Percentiles rank a stretch among this genome's conserved stretches.
Evolutionary conservation across 192 early-diverging fungal species (phyloP).

Genomic region (Podila verticillata): DNA sequence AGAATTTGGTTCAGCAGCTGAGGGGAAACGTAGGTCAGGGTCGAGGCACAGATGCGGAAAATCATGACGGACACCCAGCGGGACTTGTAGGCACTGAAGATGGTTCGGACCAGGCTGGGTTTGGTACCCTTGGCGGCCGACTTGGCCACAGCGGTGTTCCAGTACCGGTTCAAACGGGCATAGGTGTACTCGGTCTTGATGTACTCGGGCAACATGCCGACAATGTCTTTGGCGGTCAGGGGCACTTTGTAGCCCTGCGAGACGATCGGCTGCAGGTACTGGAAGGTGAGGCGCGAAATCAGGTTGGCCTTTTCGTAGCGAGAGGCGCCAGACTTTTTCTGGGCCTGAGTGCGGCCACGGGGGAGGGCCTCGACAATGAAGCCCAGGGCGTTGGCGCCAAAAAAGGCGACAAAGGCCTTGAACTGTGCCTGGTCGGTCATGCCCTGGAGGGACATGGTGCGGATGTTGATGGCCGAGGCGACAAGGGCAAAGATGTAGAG

Average conservation of each 20-base stretch:
- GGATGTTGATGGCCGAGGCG: slow-evolving; percentile 40
- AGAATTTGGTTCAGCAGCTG: slow-evolving; percentile 37
- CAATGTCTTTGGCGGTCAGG: slow-evolving; percentile 30
- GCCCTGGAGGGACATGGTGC: slow-evolving; percentile 27
- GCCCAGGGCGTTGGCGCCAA: slow-evolving; percentile 20
- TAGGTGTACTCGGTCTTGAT: slow-evolving; percentile 27
- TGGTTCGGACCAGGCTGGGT: slow-evolving; percentile 23
- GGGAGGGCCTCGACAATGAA: slow-evolving; percentile 44
- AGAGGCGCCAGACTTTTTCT: slow-evolving; percentile 11
- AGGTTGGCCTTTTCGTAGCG: slow-evolving; percentile 48
- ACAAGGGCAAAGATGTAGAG: slow-evolving; percentile 30
- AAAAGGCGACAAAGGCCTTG: slow-evolving; percentile 28
- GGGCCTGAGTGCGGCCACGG: slow-evolving; percentile 23
- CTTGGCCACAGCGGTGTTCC: slow-evolving; percentile 22
- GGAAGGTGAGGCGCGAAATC: slow-evolving; percentile 27
- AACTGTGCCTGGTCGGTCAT: slow-evolving; percentile 13
- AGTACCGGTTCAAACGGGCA: slow-evolving; percentile 8
- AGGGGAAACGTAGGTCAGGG: slow-evolving; percentile 30
- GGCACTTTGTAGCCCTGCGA: slow-evolving; percentile 37
- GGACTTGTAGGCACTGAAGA: slow-evolving; percentile 19
- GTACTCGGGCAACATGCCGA: slow-evolving; percentile 19
- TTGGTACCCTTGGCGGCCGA: slow-evolving; percentile 15
- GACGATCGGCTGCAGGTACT: slow-evolving; percentile 45
- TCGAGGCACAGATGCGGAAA: slow-evolving; percentile 26
- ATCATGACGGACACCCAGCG: slow-evolving; percentile 35